Evolutionary conservation across 1,284 basidiomycete species (phyloP).

Genomic region (Apiotrichum laibachii): DNA sequence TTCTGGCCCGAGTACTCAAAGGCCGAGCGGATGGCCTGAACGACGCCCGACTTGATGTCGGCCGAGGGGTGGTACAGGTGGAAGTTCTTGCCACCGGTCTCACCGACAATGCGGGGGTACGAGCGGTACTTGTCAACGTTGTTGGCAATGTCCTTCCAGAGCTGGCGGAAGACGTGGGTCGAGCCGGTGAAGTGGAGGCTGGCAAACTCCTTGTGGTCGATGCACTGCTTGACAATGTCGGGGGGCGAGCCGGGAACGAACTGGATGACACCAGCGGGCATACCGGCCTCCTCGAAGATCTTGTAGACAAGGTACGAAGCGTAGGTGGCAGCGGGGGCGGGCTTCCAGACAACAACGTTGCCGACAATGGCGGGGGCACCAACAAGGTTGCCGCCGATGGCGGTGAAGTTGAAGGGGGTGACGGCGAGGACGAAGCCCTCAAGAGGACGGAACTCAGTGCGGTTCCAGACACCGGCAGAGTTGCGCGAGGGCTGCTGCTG

Average conservation of each 20-base stretch:
- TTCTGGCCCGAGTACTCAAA: slow-evolving; percentile 99
- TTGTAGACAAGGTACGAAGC: slow-evolving; percentile 91
- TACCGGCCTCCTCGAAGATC: slow-evolving; percentile 88
- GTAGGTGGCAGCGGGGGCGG: slow-evolving; percentile 90
- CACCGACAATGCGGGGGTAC: slow-evolving; percentile 92
- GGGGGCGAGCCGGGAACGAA: slow-evolving; percentile 87
- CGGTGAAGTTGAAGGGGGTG: slow-evolving; percentile 98
- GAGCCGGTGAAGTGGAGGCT: slow-evolving; percentile 96
- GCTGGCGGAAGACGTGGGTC: slow-evolving; percentile 86
- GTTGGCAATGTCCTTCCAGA: slow-evolving; percentile 92
- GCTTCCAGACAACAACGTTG: slow-evolving; percentile 96
- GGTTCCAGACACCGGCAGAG: slow-evolving; percentile 88
- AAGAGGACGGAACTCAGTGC: slow-evolving; percentile 89
- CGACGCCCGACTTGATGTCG: slow-evolving; percentile 79
- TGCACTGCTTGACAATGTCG: slow-evolving; percentile 75
- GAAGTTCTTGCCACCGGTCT: slow-evolving; percentile 88
- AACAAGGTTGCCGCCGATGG: slow-evolving; percentile 87
- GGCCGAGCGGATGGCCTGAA: slow-evolving; percentile 82
- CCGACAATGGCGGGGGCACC: slow-evolving; percentile 87
- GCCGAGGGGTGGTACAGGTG: slow-evolving; percentile 88
- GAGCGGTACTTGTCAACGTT: slow-evolving; percentile 82
- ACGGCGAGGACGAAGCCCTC: slow-evolving; percentile 98
- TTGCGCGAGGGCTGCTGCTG: slow-evolving; percentile 85
- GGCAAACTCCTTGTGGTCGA: slow-evolving; percentile 76
- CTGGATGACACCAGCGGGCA: slow-evolving; percentile 93